Conservation (phyloP, 2,329 filamentous ascomycete species). For the Geosmithia morbida region DNA sequence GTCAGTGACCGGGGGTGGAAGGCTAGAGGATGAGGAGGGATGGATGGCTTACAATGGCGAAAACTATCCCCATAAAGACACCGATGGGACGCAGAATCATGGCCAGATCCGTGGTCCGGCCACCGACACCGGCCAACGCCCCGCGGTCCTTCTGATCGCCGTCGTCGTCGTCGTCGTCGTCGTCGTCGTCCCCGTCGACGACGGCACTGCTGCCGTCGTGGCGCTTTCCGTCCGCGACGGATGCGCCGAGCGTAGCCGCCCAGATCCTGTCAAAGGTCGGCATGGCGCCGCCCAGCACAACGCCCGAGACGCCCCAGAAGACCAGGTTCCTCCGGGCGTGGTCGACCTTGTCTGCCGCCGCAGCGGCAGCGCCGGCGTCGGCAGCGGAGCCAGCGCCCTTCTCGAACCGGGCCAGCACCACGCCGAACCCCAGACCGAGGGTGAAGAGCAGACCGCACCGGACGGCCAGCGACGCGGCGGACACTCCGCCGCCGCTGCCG, state of each 20-base stretch:
- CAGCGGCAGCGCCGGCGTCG: constrained; percentile 20
- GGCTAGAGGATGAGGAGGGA: neutral
- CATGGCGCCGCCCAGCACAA: constrained; percentile 62
- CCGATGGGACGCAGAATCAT: constrained; percentile 41
- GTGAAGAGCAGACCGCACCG: constrained; percentile 56
- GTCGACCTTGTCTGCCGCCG: constrained; percentile 20
- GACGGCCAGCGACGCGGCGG: constrained; percentile 34
- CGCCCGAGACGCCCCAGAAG: constrained; percentile 71
- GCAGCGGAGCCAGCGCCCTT: constrained; percentile 19
- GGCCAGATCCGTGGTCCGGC: constrained; percentile 55
- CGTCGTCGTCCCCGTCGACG: constrained; percentile 14
- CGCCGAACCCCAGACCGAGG: constrained; percentile 71
- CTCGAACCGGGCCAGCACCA: constrained; percentile 68
- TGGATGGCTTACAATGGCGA: constrained; percentile 59
- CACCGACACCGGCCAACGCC: neutral
- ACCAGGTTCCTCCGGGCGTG: constrained; percentile 53
- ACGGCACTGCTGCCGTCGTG: neutral
- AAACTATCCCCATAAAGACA: constrained; percentile 46
- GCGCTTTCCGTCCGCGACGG: constrained; percentile 12
- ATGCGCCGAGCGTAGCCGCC: constrained; percentile 36
- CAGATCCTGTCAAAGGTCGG: constrained; percentile 75
- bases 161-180: constrained; percentile 14
- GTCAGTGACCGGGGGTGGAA: neutral
- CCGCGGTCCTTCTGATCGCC: constrained; percentile 12
- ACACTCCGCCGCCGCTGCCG: neutral